Conservation (phyloP, 225 moss, liverwort and hornwort genomes). For the Marchantia polymorpha region DNA sequence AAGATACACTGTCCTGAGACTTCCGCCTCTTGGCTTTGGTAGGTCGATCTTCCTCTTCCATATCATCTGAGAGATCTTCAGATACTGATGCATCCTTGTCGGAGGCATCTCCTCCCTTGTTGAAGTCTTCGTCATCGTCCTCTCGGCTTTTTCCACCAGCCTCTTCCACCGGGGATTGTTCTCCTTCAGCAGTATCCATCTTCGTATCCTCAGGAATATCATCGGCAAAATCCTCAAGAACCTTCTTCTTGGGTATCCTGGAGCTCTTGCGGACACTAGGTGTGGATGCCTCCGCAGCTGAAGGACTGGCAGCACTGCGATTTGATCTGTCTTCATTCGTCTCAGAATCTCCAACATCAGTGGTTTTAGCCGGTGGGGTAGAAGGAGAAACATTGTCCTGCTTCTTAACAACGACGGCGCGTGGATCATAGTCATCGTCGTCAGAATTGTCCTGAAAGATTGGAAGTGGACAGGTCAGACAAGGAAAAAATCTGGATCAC, state of each 20-base stretch:
- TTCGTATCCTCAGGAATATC: conserved; percentile 54
- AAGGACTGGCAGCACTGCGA: conserved; percentile 17
- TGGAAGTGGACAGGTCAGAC: not conserved
- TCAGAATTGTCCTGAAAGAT: conserved; percentile 78
- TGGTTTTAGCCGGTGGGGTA: conserved; percentile 17
- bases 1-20: conserved; percentile 36
- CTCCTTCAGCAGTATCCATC: conserved; percentile 41
- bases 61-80: conserved; percentile 58
- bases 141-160: conserved; percentile 35
- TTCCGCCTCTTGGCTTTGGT: conserved; percentile 48
- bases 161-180: conserved; percentile 10
- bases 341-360: conserved; percentile 38
- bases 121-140: conserved; percentile 37
- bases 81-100: conserved; percentile 32
- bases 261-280: conserved; percentile 91
- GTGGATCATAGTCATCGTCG: conserved; percentile 68
- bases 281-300: conserved; percentile 38
- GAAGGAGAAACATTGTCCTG: conserved; percentile 14
- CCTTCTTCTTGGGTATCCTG: conserved; percentile 84
- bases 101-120: conserved; percentile 39
- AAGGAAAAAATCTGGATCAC: too few relatives aligned
- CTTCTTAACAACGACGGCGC: conserved; percentile 20
- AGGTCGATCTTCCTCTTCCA: conserved; percentile 43
- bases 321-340: conserved; percentile 3
- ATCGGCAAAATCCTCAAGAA: conserved; percentile 54